Conservation (phyloP, 345 rosid genomes). For the Kandelia obovata region DNA sequence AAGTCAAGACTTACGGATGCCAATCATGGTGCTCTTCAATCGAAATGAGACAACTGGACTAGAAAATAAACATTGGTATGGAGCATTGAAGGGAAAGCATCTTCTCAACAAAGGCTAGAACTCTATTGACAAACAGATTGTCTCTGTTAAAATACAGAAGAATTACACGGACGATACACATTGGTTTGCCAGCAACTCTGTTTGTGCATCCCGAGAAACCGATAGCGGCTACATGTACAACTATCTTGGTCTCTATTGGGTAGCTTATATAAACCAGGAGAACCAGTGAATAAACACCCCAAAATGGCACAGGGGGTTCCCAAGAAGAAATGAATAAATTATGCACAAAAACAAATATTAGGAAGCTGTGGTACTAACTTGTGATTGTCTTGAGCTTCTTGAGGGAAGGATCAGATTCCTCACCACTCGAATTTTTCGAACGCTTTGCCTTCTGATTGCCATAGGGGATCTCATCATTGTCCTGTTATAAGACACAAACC, state of each 20-base stretch:
- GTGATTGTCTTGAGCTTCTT: slow-evolving; percentile 54
- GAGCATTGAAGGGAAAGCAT: slow-evolving; percentile 22
- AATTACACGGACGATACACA: slow-evolving; percentile 17
- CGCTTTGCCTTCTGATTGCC: slow-evolving; percentile 30
- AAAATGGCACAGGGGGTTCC: neutral
- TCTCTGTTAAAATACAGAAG: slow-evolving; percentile 14
- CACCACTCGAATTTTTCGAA: slow-evolving; percentile 28
- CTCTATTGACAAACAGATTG: neutral
- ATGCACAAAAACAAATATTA: slow-evolving; percentile 14
- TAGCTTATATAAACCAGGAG: slow-evolving; percentile 31
- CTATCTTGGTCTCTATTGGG: slow-evolving; percentile 29
- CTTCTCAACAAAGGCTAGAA: slow-evolving; percentile 18
- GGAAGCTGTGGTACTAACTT: slow-evolving; percentile 15
- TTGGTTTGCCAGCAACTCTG: slow-evolving; percentile 23
- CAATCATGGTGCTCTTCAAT: too few relatives aligned
- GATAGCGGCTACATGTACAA: slow-evolving; percentile 38
- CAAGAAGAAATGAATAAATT: slow-evolving; percentile 35
- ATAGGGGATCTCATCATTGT: slow-evolving; percentile 22
- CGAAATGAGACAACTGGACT: too few relatives aligned
- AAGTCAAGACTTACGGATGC: too few relatives aligned
- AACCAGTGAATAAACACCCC: slow-evolving; percentile 20
- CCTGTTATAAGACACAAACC: slow-evolving; percentile 23
- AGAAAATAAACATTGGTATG: slow-evolving; percentile 3
- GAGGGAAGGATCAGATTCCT: slow-evolving; percentile 32
- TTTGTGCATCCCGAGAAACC: slow-evolving; percentile 23